These are phyloP conservation scores for Phaffia australis DNA, from an alignment of 768 basidiomycete species.

Conservation along the genomic window DNA sequence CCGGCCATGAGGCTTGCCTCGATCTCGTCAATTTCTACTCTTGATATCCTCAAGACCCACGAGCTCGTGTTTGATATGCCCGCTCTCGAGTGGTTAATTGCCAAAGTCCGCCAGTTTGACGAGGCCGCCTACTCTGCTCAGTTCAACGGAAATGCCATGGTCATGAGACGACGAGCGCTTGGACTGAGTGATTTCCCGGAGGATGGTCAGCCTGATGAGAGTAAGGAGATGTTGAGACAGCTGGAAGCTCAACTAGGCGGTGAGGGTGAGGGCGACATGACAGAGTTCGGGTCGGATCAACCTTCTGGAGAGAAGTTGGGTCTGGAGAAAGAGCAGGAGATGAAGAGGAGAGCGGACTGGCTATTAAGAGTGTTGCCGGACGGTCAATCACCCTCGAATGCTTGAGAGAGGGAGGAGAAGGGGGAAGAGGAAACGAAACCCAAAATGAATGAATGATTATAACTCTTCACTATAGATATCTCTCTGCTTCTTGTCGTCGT, in stretches of 20 bases:
- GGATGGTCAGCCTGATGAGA: constrained; percentile 21
- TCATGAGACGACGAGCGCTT: constrained; percentile 20
- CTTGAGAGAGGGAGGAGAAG: no score
- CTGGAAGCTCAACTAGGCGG: constrained; percentile 9
- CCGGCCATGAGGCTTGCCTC: constrained; percentile 5
- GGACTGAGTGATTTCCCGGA: constrained; percentile 23
- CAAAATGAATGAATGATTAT: no score
- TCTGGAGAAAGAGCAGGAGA: no score
- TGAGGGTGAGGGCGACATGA: not conserved
- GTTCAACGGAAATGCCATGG: constrained; percentile 25
- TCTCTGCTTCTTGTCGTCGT: no score
- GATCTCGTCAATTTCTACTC: constrained; percentile 20
- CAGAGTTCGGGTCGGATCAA: no score
- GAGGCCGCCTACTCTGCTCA: not conserved
- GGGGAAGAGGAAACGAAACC: no score
- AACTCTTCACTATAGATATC: no score
- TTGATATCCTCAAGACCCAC: constrained; percentile 17
- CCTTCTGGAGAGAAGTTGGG: no score
- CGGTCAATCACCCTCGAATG: no score
- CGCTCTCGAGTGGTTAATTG: constrained; percentile 23
- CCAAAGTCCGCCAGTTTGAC: constrained; percentile 3
- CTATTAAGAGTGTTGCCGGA: no score
- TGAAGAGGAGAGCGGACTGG: no score
- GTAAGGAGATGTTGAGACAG: constrained; percentile 12
- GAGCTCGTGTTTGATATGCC: constrained; percentile 18